Conservation (phyloP, 306 rosid genomes). For the Gillenia trifoliata region DNA sequence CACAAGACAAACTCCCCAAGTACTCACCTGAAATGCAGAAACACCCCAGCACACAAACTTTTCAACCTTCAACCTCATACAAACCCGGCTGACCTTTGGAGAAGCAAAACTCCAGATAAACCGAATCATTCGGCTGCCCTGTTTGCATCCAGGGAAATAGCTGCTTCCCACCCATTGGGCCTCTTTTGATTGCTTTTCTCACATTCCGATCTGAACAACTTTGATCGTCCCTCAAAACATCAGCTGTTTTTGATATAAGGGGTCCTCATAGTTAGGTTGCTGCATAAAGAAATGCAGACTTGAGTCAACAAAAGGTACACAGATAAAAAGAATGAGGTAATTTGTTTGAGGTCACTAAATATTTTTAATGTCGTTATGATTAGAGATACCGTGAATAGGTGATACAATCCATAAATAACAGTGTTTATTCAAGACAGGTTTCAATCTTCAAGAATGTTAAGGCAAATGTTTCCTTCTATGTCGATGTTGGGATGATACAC, state of each 20-base stretch:
- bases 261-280: conserved; percentile 36
- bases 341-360: no score
- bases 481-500: conserved; percentile 48
- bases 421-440: conserved; percentile 40
- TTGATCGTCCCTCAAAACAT: conserved; percentile 32
- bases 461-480: conserved; percentile 49
- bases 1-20: not conserved
- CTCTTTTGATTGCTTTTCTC: conserved; percentile 34
- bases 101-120: not conserved
- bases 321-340: no score
- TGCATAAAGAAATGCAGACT: not conserved
- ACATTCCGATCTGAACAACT: conserved; percentile 30
- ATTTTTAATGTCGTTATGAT: no score
- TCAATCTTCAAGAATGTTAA: conserved; percentile 43
- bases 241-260: conserved; percentile 36
- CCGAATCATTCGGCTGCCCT: no score
- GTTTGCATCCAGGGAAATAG: conserved; percentile 25
- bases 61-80: not conserved
- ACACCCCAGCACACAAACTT: not conserved
- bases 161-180: conserved; percentile 16
- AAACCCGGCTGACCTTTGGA: not conserved
- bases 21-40: not conserved
- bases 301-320: not conserved
- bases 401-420: conserved; percentile 33
- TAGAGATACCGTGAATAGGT: conserved; percentile 36